Conservation (phyloP, 2,329 filamentous ascomycete species). For the Botrytis deweyae region DNA sequence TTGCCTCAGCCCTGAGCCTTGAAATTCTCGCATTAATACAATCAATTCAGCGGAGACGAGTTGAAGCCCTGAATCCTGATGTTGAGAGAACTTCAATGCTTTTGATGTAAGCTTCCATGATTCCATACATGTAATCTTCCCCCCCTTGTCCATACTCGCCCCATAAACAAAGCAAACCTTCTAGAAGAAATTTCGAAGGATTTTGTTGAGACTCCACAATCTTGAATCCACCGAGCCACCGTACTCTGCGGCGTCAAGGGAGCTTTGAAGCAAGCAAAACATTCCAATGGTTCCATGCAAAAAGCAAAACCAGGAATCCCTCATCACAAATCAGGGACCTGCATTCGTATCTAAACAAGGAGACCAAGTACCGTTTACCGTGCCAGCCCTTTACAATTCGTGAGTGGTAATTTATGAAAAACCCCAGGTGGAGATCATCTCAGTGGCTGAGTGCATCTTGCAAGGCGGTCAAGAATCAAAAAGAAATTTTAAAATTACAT, state of each 20-base stretch:
- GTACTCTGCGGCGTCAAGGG: neutral
- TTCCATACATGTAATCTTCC: neutral
- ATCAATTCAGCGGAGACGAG: neutral
- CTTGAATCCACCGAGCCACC: neutral
- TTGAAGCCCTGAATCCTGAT: conserved; percentile 1
- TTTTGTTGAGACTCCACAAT: conserved; percentile 14
- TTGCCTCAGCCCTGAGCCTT: conserved; percentile 2
- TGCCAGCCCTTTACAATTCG: neutral
- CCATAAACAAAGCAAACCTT: conserved; percentile 4
- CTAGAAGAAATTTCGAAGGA: conserved; percentile 22
- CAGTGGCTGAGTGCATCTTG: neutral
- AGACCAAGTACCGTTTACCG: neutral
- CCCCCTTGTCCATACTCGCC: neutral
- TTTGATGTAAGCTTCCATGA: conserved; percentile 10
- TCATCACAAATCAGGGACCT: conserved; percentile 6
- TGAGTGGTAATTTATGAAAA: neutral
- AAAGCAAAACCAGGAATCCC: conserved; percentile 1
- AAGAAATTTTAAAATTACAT: conserved; percentile 1
- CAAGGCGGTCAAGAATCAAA: conserved; percentile 5
- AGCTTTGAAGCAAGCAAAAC: neutral
- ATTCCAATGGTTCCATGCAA: neutral
- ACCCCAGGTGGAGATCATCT: conserved; percentile 5
- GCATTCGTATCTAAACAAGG: conserved; percentile 4
- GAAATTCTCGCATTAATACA: neutral
- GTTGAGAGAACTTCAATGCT: neutral